Evolutionary conservation across 768 basidiomycete genomes (phyloP), one percentile per base, ranked within the genome.

Genomic region (Dacryopinax primogenitus): DNA sequence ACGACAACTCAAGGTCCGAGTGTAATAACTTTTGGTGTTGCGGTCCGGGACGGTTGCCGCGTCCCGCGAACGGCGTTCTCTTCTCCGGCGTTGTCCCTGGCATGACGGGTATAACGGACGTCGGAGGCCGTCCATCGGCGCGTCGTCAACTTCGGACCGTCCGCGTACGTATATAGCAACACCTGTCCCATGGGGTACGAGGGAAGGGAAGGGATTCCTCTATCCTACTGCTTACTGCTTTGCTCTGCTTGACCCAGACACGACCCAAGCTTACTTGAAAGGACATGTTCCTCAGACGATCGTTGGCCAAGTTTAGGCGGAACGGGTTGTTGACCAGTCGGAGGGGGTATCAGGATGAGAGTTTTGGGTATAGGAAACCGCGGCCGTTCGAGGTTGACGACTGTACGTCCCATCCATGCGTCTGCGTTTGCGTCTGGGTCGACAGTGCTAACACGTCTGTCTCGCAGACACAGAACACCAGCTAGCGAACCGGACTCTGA

Each of bases 281-380:
- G 15, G 51, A 13, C 51, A 58, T 58, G 51, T 58, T 58, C 51
- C 51, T 58, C 51, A 26, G 51, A 32, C 51, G 51, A 28, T 58
- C 51, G 26, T 13, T 58, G 9, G 11, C 51, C 9, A 30, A 23
- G 3, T 15, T 58, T 15, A 13, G 51, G 51, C 51, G 51, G 32
- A 23, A 30, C 51, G 51, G 26, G 26, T 58, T 15, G 30, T 30
- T 9, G 23, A 23, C 26, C 30, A 28, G 51, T 9, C 51, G 51
- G 4, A 11, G 70, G 33, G 35, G 45, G 23, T 90, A 90, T 75
- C 88, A 90, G 67, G 88, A 90, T 74, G 83, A 87, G 67, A 89
- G 87, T 1, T 90, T 86, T 72, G 88, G 88, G 0, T 90, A 85
- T 70, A 79, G 88, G 36, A 83, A 85, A 72, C 79, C 81, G 0